Percentiles rank a stretch among this genome's conserved stretches.
Conservation (phyloP, 805 yeast species). For the Cyberlindnera japonica region DNA sequence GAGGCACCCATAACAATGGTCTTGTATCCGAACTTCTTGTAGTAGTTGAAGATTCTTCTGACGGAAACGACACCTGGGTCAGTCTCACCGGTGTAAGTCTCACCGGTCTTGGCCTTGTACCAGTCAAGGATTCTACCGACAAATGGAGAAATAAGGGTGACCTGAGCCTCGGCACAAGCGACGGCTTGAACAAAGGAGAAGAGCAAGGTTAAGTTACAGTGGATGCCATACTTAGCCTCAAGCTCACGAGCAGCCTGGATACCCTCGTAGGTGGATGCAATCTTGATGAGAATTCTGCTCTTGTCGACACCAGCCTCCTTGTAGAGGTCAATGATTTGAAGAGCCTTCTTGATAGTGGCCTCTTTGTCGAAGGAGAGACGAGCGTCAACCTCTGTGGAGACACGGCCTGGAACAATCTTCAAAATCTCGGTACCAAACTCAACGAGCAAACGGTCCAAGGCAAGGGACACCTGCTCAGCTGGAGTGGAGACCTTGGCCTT, state of each 20-base stretch:
- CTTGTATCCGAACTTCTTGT: constrained; percentile 93
- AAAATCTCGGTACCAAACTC: constrained; percentile 95
- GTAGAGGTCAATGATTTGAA: constrained; percentile 84
- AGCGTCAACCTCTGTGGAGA: constrained; percentile 98
- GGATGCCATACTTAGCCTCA: constrained; percentile 86
- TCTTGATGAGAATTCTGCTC: constrained; percentile 91
- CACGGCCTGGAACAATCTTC: constrained; percentile 97
- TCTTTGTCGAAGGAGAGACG: constrained; percentile 94
- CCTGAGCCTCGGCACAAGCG: constrained; percentile 97
- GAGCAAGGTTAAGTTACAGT: constrained; percentile 90
- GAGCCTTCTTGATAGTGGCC: constrained; percentile 91
- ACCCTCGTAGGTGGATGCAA: constrained; percentile 99
- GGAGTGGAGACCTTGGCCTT: constrained; percentile 49
- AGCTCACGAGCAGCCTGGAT: constrained; percentile 97
- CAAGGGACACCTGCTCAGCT: constrained; percentile 67
- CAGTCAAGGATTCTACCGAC: constrained; percentile 99
- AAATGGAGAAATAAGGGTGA: constrained; percentile 95
- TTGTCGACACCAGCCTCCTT: constrained; percentile 78
- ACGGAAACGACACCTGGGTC: constrained; percentile 98
- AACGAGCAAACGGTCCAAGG: constrained; percentile 88
- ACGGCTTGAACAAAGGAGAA: constrained; percentile 97
- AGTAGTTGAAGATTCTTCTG: constrained; percentile 87
- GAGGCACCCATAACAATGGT: constrained; percentile 99
- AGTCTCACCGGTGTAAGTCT: constrained; percentile 70
- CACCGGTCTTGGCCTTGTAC: constrained; percentile 93